Percentiles rank a stretch among this genome's conserved stretches.
These are phyloP conservation scores for Pilatotrama ljubarskyi DNA, from an alignment of 768 basidiomycete species.

Conservation along the genomic window DNA sequence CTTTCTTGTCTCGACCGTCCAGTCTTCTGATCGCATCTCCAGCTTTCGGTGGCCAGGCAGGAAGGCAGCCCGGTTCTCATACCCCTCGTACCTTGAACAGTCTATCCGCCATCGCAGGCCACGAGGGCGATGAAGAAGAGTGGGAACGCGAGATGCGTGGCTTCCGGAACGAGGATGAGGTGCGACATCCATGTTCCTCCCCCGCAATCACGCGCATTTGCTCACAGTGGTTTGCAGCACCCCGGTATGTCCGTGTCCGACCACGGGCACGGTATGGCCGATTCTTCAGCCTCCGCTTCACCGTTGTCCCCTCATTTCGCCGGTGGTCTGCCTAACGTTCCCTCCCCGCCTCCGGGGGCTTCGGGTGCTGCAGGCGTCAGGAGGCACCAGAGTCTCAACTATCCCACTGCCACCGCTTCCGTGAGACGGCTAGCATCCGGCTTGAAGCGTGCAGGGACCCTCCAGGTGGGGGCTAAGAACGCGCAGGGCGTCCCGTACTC, in stretches of 20 bases:
- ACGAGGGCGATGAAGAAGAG: conserved; percentile 86
- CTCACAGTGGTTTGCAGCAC: conserved; percentile 29
- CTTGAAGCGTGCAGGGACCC: conserved; percentile 76
- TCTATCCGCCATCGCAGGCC: conserved; percentile 80
- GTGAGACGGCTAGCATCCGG: conserved; percentile 50
- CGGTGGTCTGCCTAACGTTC: conserved; percentile 43
- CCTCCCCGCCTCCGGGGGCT: conserved; percentile 65
- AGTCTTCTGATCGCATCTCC: conserved; percentile 12
- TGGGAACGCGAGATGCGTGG: conserved; percentile 72
- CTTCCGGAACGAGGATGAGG: conserved; percentile 67
- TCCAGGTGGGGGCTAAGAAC: conserved; percentile 51
- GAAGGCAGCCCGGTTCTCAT: conserved; percentile 56
- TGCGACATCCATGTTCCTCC: conserved; percentile 30
- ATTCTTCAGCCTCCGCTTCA: conserved; percentile 49
- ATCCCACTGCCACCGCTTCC: conserved; percentile 57
- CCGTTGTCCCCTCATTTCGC: conserved; percentile 67
- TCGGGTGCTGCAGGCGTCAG: conserved; percentile 63
- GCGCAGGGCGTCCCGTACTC: conserved; percentile 27
- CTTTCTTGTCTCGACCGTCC: neutral
- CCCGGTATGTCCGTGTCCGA: conserved; percentile 36
- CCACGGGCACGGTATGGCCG: conserved; percentile 46
- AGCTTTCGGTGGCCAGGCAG: conserved; percentile 55
- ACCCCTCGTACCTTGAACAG: conserved; percentile 80
- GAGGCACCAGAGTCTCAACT: conserved; percentile 77
- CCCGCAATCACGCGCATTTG: conserved; percentile 1